Conservation (phyloP, 2,329 filamentous ascomycete species). For the Phaeosphaeria sp. region DNA sequence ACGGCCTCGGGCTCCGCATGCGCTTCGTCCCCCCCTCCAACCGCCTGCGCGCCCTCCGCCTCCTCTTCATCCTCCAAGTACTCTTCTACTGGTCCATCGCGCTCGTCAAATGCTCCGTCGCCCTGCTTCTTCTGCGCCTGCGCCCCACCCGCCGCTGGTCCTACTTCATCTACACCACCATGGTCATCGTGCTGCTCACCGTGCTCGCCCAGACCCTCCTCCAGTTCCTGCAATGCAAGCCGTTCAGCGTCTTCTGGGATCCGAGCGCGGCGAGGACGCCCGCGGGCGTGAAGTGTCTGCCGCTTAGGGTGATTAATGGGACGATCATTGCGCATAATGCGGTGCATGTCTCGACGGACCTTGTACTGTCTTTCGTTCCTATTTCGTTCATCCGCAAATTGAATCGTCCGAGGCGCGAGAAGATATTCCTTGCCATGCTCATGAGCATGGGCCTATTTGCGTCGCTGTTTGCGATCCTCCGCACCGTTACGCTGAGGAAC, state of each 20-base stretch:
- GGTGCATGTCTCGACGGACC: slow-evolving; percentile 24
- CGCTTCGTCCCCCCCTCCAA: slow-evolving; percentile 23
- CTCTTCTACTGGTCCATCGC: slow-evolving; percentile 38
- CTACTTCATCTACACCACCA: slow-evolving; percentile 25
- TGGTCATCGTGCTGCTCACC: slow-evolving; percentile 22
- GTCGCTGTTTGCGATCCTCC: slow-evolving; percentile 25
- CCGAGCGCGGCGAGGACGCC: slow-evolving; percentile 13
- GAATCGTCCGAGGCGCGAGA: slow-evolving; percentile 27
- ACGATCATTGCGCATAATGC: slow-evolving; percentile 30
- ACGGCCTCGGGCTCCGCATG: slow-evolving; percentile 32
- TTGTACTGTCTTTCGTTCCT: slow-evolving; percentile 29
- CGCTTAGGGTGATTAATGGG: slow-evolving; percentile 21
- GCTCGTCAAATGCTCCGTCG: slow-evolving; percentile 32
- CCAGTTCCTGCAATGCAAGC: slow-evolving; percentile 35
- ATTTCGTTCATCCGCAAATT: slow-evolving; percentile 31
- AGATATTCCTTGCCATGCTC: slow-evolving; percentile 27
- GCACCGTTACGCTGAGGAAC: slow-evolving; percentile 23
- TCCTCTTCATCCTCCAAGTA: slow-evolving; percentile 34
- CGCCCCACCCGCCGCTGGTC: slow-evolving; percentile 26
- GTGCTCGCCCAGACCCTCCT: slow-evolving; percentile 26
- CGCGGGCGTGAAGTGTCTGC: slow-evolving; percentile 20
- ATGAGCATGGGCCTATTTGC: slow-evolving; percentile 35
- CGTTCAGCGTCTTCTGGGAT: slow-evolving; percentile 36
- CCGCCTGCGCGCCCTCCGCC: slow-evolving; percentile 21
- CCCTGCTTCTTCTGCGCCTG: slow-evolving; percentile 30